Evolutionary conservation across 331 rosid species (phyloP).

Genomic region (Erythrophleum ivorense): DNA sequence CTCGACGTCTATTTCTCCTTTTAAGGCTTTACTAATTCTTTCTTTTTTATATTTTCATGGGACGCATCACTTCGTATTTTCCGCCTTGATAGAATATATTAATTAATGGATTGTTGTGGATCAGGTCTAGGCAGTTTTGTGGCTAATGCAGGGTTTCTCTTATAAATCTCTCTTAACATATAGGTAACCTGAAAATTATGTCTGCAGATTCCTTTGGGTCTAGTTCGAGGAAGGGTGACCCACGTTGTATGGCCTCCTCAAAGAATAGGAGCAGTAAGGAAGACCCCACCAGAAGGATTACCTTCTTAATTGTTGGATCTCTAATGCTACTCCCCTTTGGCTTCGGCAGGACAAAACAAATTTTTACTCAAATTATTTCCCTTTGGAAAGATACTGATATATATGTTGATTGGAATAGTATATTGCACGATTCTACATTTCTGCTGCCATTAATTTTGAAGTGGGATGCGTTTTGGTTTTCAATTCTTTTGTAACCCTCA

Average conservation of each 20-base stretch:
- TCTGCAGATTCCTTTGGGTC: slow-evolving; percentile 84
- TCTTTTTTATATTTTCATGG: background rate
- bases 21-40: background rate
- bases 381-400: slow-evolving; percentile 18
- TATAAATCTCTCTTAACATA: slow-evolving; percentile 11
- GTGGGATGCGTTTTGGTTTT: background rate
- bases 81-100: slow-evolving; percentile 8
- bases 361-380: slow-evolving; percentile 14
- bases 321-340: slow-evolving; percentile 10
- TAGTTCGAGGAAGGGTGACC: slow-evolving; percentile 82
- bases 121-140: background rate
- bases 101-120: background rate
- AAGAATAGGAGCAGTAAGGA: slow-evolving; percentile 83
- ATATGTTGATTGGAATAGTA: slow-evolving; percentile 27
- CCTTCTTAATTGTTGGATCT: slow-evolving; percentile 34
- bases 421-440: background rate
- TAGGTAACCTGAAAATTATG: slow-evolving; percentile 20
- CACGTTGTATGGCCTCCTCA: slow-evolving; percentile 95
- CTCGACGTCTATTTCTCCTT: background rate
- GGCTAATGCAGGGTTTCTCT: background rate
- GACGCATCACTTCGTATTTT: slow-evolving; percentile 2
- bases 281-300: slow-evolving; percentile 44
- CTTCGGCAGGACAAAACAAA: background rate
- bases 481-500: background rate
- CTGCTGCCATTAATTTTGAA: background rate